These are phyloP conservation scores for Chytriomyces hyalinus DNA, from an alignment of 192 early-diverging fungal species.

Conservation along the genomic window DNA sequence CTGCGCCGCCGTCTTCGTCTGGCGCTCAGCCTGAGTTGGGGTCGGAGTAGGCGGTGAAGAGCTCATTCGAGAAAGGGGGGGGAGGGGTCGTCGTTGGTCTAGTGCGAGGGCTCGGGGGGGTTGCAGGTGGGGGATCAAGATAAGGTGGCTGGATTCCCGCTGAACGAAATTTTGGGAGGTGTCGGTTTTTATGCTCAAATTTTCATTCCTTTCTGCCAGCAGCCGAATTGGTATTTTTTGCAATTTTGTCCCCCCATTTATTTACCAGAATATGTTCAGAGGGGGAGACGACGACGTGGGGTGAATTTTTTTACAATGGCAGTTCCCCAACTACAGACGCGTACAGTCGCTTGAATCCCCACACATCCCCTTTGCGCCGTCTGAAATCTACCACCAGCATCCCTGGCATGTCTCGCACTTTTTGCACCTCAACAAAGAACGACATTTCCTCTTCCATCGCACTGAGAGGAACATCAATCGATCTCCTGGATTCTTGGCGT, in stretches of 20 bases:
- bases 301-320: slow-evolving; percentile 1
- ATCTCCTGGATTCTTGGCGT: background rate
- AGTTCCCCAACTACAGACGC: slow-evolving; percentile 11
- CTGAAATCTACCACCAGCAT: slow-evolving; percentile 31
- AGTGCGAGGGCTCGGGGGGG: too few species aligned
- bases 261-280: background rate
- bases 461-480: background rate
- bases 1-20: background rate
- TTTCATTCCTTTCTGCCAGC: too few species aligned
- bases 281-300: too few species aligned
- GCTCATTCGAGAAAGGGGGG: too few species aligned
- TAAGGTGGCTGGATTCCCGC: background rate
- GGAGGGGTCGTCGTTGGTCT: too few species aligned
- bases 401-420: slow-evolving; percentile 15
- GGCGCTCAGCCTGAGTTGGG: too few species aligned
- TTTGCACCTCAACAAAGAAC: slow-evolving; percentile 13
- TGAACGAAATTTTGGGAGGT: background rate
- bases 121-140: too few species aligned
- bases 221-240: background rate
- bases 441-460: slow-evolving; percentile 14
- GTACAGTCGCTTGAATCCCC: slow-evolving; percentile 37
- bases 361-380: slow-evolving; percentile 28
- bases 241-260: background rate
- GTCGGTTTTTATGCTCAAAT: too few species aligned
- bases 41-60: too few species aligned